These are phyloP conservation scores for Protoeuglena noctilucae DNA, from an alignment of 139 green algal species.

Conservation along the genomic window DNA sequence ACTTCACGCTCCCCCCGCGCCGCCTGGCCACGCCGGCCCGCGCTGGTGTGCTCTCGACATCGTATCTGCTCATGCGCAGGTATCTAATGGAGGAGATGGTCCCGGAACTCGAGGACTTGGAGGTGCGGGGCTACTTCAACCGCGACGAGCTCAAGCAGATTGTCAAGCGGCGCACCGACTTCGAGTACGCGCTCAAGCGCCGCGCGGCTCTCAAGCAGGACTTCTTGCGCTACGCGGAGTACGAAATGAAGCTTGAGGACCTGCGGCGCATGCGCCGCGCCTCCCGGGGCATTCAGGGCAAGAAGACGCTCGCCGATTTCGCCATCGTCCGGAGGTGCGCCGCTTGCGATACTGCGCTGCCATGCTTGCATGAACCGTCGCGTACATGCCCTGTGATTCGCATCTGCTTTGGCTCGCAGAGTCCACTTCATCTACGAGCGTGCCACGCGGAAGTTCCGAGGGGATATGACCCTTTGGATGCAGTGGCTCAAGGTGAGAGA, in stretches of 20 bases:
- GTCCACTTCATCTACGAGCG: slow-evolving; percentile 83
- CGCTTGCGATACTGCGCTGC: too few relatives aligned
- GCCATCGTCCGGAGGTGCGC: slow-evolving; percentile 42
- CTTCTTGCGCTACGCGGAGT: slow-evolving; percentile 53
- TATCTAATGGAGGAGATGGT: slow-evolving; percentile 87
- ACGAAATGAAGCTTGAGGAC: slow-evolving; percentile 62
- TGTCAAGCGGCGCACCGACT: slow-evolving; percentile 51
- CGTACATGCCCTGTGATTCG: too few relatives aligned
- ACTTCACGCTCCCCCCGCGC: too few relatives aligned
- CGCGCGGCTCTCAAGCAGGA: slow-evolving; percentile 49
- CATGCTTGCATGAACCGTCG: too few relatives aligned
- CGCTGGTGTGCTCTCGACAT: too few relatives aligned
- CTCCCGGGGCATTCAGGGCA: slow-evolving; percentile 11
- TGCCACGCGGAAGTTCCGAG: slow-evolving; percentile 64
- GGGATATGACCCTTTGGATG: slow-evolving; percentile 71
- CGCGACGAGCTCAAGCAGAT: slow-evolving; percentile 59
- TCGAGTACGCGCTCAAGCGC: slow-evolving; percentile 77
- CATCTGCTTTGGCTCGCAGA: too few relatives aligned
- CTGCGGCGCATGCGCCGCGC: slow-evolving; percentile 32
- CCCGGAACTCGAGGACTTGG: slow-evolving; percentile 82
- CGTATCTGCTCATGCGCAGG: too few relatives aligned
- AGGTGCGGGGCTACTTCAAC: slow-evolving; percentile 69
- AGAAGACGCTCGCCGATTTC: slow-evolving; percentile 41
- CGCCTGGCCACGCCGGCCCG: too few relatives aligned
- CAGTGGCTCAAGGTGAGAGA: too few relatives aligned